Percentiles rank a stretch among this genome's conserved stretches.
Conservation (phyloP, 1,139 yeast species). For the Scheffersomyces segobiensis region DNA sequence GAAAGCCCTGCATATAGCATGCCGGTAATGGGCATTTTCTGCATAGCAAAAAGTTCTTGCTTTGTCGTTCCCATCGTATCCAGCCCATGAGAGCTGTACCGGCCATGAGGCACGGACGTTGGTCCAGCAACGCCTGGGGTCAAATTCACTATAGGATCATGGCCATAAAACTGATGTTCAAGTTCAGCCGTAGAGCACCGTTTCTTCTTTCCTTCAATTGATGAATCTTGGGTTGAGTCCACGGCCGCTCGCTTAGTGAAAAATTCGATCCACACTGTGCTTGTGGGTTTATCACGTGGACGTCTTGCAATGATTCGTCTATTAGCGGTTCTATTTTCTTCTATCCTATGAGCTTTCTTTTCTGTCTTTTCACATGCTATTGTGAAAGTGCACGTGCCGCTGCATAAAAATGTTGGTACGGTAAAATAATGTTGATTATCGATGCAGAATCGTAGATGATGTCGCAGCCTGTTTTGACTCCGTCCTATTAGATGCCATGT, state of each 20-base stretch:
- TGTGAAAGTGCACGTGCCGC: constrained; percentile 1
- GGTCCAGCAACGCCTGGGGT: not conserved
- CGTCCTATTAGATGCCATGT: not conserved
- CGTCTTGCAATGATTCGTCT: not conserved
- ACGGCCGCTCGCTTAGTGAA: not conserved
- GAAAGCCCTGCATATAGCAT: not conserved
- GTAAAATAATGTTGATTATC: not conserved
- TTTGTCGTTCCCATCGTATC: not conserved
- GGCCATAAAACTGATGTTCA: not conserved
- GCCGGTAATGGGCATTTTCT: not conserved
- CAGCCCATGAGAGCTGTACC: not conserved
- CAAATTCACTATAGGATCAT: not conserved
- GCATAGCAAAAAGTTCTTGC: not conserved
- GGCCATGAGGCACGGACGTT: not conserved
- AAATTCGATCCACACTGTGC: not conserved
- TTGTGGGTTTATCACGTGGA: not conserved
- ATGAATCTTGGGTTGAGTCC: not conserved
- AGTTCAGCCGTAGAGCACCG: not conserved
- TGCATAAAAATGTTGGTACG: not conserved
- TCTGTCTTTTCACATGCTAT: not conserved
- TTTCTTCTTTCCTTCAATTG: not conserved
- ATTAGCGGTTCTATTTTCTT: not conserved
- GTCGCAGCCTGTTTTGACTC: not conserved
- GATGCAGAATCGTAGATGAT: not conserved
- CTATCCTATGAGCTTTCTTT: not conserved